phyloP scores from a whole-genome alignment of 2,329 filamentous ascomycete genomes.

The Aspergillus eucalypticola region DNA sequence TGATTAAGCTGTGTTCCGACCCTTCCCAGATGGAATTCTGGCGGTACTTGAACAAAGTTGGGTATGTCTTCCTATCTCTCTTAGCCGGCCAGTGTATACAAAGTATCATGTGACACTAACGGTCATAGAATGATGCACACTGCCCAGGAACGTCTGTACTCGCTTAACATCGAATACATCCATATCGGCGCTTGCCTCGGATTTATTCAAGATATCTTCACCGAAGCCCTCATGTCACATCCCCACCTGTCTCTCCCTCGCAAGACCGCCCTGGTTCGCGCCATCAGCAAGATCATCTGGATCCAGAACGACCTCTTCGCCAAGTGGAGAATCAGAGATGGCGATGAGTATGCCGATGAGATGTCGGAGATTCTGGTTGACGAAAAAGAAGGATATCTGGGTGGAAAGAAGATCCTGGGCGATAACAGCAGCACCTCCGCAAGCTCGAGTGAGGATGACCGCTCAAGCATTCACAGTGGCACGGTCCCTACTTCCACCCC shows the following conservation, averaged over 20 bases:
- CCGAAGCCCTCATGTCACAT: slow-evolving; percentile 72
- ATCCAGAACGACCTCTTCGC: slow-evolving; percentile 85
- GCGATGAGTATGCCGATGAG: slow-evolving; percentile 58
- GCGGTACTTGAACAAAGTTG: slow-evolving; percentile 82
- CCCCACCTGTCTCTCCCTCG: slow-evolving; percentile 65
- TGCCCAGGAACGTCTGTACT: slow-evolving; percentile 69
- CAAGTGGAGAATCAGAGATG: slow-evolving; percentile 75
- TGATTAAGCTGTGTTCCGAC: slow-evolving; percentile 73
- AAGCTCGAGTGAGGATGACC: slow-evolving; percentile 34
- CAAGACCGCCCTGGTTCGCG: slow-evolving; percentile 74
- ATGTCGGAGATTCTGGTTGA: slow-evolving; percentile 45
- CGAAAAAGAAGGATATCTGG: slow-evolving; percentile 65
- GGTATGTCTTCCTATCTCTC: slow-evolving; percentile 48
- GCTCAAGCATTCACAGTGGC: slow-evolving; percentile 29
- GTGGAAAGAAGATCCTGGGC: slow-evolving; percentile 59
- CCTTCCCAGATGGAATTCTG: slow-evolving; percentile 75
- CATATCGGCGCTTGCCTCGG: slow-evolving; percentile 72
- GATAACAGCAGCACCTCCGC: slow-evolving; percentile 25
- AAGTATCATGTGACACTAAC: background rate
- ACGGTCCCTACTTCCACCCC: slow-evolving; percentile 20
- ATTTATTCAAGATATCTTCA: slow-evolving; percentile 76
- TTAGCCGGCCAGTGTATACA: background rate
- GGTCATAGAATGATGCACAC: slow-evolving; percentile 70
- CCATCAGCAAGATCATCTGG: slow-evolving; percentile 79
- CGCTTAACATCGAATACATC: slow-evolving; percentile 77